These are phyloP conservation scores for Saccharomycopsis sp. DNA, from an alignment of 805 yeast genomes.

Conservation along the genomic window DNA sequence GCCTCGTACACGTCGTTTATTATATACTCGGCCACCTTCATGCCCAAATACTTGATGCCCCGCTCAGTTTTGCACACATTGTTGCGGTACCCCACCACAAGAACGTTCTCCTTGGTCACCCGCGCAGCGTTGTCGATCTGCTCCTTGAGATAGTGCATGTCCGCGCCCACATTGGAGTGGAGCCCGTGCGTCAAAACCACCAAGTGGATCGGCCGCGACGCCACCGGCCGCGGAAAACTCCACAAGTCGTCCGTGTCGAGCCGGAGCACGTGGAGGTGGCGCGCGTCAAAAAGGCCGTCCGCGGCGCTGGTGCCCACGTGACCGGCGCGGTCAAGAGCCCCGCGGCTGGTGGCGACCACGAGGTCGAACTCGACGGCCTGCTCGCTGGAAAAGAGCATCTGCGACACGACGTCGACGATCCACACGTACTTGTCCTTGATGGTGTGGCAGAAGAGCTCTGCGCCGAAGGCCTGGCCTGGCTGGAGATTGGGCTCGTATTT, in stretches of 20 bases:
- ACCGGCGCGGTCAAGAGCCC: constrained; percentile 7
- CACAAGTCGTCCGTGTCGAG: constrained; percentile 61
- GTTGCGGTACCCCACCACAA: constrained; percentile 62
- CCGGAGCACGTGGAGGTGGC: constrained; percentile 41
- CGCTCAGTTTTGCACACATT: constrained; percentile 75
- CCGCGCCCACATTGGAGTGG: constrained; percentile 71
- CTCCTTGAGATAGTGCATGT: constrained; percentile 68
- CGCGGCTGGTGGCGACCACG: constrained; percentile 36
- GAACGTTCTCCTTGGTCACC: constrained; percentile 38
- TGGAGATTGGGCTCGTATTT: constrained; percentile 61
- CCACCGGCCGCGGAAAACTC: constrained; percentile 50
- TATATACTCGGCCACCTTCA: constrained; percentile 61
- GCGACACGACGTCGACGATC: constrained; percentile 67
- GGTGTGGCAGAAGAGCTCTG: constrained; percentile 59
- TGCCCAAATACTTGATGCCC: constrained; percentile 69
- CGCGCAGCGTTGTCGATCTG: constrained; percentile 32
- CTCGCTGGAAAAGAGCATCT: constrained; percentile 58
- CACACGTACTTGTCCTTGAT: constrained; percentile 53
- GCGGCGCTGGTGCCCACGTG: constrained; percentile 16
- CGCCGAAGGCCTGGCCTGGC: constrained; percentile 58
- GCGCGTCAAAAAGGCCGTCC: constrained; percentile 26
- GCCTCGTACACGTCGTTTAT: constrained; percentile 41
- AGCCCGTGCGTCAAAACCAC: constrained; percentile 72
- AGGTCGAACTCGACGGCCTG: constrained; percentile 60
- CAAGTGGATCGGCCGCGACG: constrained; percentile 46